phyloP scores from a whole-genome alignment of 228 moss, liverwort and hornwort genomes.

The Sphagnum fallax region DNA sequence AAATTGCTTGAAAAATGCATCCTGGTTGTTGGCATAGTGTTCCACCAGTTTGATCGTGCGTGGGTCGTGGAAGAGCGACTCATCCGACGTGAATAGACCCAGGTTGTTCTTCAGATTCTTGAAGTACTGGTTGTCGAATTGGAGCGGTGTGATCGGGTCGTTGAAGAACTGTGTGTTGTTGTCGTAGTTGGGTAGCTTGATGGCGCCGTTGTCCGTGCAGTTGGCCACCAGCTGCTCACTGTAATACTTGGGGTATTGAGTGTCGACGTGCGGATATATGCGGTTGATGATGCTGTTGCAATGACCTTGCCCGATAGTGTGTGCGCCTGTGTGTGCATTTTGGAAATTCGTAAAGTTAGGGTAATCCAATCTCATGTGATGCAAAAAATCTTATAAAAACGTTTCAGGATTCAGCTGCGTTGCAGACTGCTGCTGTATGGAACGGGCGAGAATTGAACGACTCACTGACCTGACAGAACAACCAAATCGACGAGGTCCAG shows the following conservation, averaged over 20 bases:
- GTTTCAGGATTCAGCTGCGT: too few relatives aligned
- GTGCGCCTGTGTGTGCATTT: not conserved
- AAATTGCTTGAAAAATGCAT: constrained; percentile 3
- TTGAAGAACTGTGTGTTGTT: constrained; percentile 2
- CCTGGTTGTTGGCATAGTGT: not conserved
- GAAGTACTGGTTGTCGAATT: constrained; percentile 3
- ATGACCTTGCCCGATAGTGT: constrained; percentile 1
- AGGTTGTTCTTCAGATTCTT: not conserved
- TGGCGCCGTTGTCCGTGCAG: constrained; percentile 3
- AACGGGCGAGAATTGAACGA: too few relatives aligned
- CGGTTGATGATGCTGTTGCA: constrained; percentile 1
- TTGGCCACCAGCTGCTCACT: not conserved
- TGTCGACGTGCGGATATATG: constrained; percentile 2
- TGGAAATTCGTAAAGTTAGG: not conserved
- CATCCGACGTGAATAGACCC: not conserved
- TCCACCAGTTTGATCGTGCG: not conserved
- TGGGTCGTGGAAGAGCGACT: not conserved
- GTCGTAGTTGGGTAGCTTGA: constrained; percentile 1
- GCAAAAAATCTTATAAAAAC: too few relatives aligned
- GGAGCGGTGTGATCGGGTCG: constrained; percentile 2
- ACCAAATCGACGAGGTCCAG: not conserved
- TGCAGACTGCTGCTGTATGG: too few relatives aligned
- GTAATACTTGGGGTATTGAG: not conserved
- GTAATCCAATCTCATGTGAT: too few relatives aligned
- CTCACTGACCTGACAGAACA: not conserved